Base-by-base conservation (phyloP, 345 rosid genomes). In the Boechera stricta region DNA sequence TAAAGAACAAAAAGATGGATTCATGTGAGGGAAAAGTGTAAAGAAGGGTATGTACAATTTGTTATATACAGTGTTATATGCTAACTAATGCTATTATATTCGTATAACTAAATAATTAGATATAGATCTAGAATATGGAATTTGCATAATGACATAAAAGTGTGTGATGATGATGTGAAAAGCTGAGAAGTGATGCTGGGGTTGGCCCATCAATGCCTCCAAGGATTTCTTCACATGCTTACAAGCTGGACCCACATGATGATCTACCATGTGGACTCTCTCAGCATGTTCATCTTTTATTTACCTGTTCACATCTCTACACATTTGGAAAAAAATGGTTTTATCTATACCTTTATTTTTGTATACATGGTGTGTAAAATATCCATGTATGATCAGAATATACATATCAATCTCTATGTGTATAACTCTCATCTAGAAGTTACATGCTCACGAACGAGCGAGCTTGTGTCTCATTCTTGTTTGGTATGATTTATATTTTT, bases 171-270 rank as follows among this genome's bases (percentile, higher is more conserved):
- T 58, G 69, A 78, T 51, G 42, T 52, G 56, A 74, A 79, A 79
- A 74, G 75, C 66, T 61, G 70, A 61, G 74, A 79, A 45, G 52
- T 68, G 64, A 74, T 60, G 79, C 66, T 69, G 51, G 79, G 74
- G 74, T 67, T 79, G 82, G 74, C 82, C 74, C 82, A 63, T 79
- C 70, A 6, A 79, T 67, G 75, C 67, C 36, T 68, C 79, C 47
- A 79, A 79, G 81, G 81, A 78, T 78, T 78, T 79, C 52, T 79
- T 74, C 82, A 79, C 82, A 75, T 79, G 82, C 49, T 38, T 45
- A 62, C 72, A 63, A 63, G 47, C n/a, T 79, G 79, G 82, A 73
- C 82, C 79, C 82, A 74, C 82, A 79, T 74, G 79, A 62, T 73
- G 75, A 55, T 73, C 57, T 58, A 51, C 69, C 77, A 58, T 58